These are phyloP conservation scores for Pseudonectria foliicola DNA, from an alignment of 2,329 filamentous ascomycete species.

Conservation along the genomic window DNA sequence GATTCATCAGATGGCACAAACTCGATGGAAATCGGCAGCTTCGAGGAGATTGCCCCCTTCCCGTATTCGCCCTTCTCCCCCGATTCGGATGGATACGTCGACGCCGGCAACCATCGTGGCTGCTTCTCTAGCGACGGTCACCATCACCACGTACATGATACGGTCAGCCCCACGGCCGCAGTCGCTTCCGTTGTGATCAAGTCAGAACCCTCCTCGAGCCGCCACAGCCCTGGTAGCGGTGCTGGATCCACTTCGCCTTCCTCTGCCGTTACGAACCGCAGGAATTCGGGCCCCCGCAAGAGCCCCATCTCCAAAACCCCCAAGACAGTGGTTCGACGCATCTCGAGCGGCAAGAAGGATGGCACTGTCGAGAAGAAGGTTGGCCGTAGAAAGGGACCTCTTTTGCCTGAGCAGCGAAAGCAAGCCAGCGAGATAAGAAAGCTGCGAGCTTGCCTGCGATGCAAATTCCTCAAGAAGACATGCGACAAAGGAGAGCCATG, in stretches of 20 bases:
- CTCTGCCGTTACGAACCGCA: slow-evolving; percentile 53
- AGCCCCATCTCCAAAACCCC: slow-evolving; percentile 73
- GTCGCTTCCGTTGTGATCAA: slow-evolving; percentile 66
- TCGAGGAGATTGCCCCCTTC: slow-evolving; percentile 67
- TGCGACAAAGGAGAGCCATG: slow-evolving; percentile 97
- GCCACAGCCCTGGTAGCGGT: slow-evolving; percentile 54
- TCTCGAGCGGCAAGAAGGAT: slow-evolving; percentile 71
- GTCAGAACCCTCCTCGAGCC: slow-evolving; percentile 41
- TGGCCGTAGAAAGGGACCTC: slow-evolving; percentile 79
- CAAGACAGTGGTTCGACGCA: slow-evolving; percentile 79
- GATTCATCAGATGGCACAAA: slow-evolving; percentile 71
- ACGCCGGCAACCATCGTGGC: slow-evolving; percentile 53
- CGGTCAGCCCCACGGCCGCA: slow-evolving; percentile 60
- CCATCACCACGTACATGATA: slow-evolving; percentile 41
- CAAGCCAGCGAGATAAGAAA: slow-evolving; percentile 97
- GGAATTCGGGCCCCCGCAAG: slow-evolving; percentile 65
- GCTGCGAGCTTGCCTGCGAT: slow-evolving; percentile 83
- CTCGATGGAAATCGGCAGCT: slow-evolving; percentile 66
- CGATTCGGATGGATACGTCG: slow-evolving; percentile 66
- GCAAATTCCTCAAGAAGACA: slow-evolving; percentile 99
- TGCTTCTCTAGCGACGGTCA: slow-evolving; percentile 53
- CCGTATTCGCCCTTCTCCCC: slow-evolving; percentile 77
- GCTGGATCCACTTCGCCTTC: slow-evolving; percentile 55
- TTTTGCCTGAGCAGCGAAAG: slow-evolving; percentile 88
- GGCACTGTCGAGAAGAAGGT: slow-evolving; percentile 80